Base-by-base conservation (phyloP, 768 basidiomycete species). In the Pleurotus eryngii region DNA sequence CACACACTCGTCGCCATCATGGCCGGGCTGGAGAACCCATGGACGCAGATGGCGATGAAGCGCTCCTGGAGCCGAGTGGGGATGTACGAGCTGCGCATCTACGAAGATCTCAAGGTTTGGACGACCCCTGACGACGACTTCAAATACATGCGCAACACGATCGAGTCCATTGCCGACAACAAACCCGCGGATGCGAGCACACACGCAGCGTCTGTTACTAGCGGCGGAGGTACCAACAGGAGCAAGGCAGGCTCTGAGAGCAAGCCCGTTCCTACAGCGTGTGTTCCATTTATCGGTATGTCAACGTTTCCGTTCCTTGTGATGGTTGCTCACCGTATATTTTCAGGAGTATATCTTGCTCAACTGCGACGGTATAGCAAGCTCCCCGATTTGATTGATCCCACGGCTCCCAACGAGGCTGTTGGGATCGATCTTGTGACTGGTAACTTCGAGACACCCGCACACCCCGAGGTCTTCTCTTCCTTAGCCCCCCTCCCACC, bases 201-300 rank as follows among this genome's bases (percentile, higher is more conserved):
- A 20, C 83, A 82, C 56, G 76, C 85, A 47, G 69, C 79, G 14
- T 81, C 84, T 22, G 77, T 83, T 26, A 72, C 77, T 51, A 83
- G 79, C 58, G 75, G 74, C 45, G 63, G 72, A 14, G 73, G 72
- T 48, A 68, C 70, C 15, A 81, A 79, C 5, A 77, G 74, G 61
- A 65, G 68, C 55, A 79, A 74, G 59, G 65, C 69, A 58, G 63
- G 73, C 64, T 68, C 74, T 63, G 62, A 79, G 58, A 59, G 72
- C 43, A 80, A 73, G 59, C 70, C 73, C 24, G 59, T 68, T 17
- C 79, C 81, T 5, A 70, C 82, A 7, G 78, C 82, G 5, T 92
- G 91, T 63, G 80, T 92, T n/a, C 91, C 91, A 5, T 92, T 92
- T 73, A 84, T 93, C 45, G 90, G 90, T 90, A 63, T 18, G 81